phyloP scores from a whole-genome alignment of 768 basidiomycete genomes.

The Agaricus bisporus region DNA sequence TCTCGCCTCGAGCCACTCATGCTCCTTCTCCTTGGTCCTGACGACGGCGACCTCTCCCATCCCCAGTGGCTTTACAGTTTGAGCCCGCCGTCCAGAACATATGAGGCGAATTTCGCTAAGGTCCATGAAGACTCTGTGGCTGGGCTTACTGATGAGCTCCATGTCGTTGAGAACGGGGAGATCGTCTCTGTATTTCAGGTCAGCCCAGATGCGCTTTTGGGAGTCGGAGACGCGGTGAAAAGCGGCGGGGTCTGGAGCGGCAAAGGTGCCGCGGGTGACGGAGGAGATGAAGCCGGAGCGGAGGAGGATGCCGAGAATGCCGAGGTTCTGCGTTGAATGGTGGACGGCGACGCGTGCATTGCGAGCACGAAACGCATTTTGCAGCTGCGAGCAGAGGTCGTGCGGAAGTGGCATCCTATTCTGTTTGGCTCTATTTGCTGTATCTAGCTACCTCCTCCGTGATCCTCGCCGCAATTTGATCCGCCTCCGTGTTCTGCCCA shows the following conservation, averaged over 20 bases:
- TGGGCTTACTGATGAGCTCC: conserved; percentile 80
- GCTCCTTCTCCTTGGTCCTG: conserved; percentile 58
- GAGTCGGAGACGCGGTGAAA: conserved; percentile 58
- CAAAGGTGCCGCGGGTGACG: conserved; percentile 72
- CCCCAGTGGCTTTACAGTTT: conserved; percentile 75
- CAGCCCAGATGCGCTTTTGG: conserved; percentile 85
- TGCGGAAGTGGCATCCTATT: conserved; percentile 53
- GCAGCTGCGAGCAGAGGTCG: conserved; percentile 84
- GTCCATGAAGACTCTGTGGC: conserved; percentile 73
- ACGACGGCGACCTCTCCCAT: conserved; percentile 94
- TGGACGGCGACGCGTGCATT: conserved; percentile 71
- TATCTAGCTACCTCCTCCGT: conserved; percentile 32
- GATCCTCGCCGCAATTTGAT: conserved; percentile 63
- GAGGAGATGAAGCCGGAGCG: conserved; percentile 84
- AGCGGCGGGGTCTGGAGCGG: conserved; percentile 53
- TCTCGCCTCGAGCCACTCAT: conserved; percentile 88
- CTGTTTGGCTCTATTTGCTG: no score
- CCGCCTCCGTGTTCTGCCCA: conserved; percentile 70
- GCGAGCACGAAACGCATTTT: conserved; percentile 89
- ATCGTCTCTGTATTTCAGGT: conserved; percentile 91
- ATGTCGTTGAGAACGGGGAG: conserved; percentile 76
- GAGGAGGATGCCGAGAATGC: conserved; percentile 87
- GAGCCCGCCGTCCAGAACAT: conserved; percentile 76
- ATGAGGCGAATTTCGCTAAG: conserved; percentile 67
- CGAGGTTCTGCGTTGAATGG: conserved; percentile 86